Evolutionary conservation across 164 flowering plant species (phyloP), one percentile per base, ranked within the genome.

Genomic region (Protea cynaroides): DNA sequence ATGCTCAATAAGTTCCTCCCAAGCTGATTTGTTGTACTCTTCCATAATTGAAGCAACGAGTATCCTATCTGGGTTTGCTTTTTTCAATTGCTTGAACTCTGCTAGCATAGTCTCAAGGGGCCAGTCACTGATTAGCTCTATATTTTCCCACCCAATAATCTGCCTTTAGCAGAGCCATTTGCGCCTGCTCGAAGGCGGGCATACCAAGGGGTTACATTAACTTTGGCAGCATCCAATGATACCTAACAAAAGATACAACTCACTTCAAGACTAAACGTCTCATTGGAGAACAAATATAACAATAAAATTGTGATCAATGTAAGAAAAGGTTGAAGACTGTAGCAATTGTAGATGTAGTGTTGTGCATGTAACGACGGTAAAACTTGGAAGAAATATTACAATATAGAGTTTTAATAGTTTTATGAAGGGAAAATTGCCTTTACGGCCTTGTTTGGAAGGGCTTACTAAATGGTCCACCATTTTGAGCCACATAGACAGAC

Each of bases 1-100:
- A 59, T 94, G 81, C 40, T 88, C 96, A 69, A 95, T 86, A 65
- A 95, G 96, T 70, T 95, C 97, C 74, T 90, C 92, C 99, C 99
- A 95, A 1, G 89, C 97, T 67, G 88, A 81, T 78, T 88, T 92
- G 68, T 92, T 59, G 64, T 86, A 92, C 69, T 95, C 99, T 80
- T 95, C 99, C 99, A 95, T 95, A 56, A 95, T 86, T 10, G 99
- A 95, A 67, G 97, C 99, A 75, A 92, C 90, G 11, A 95, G 84
- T 61, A 92, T 90, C 74, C 97, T 76, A 68, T 88, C 91, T 0
- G 99, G 97, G 67, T 89, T 92, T 75, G 90, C 97, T 71, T 82
- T 78, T 75, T 95, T 95, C 61, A 95, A 70, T 65, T 87, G 88
- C 74, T 84, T 85, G 65, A 95, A 88, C 73, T 95, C 99, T 72